Percentiles rank a stretch among this genome's conserved stretches.
These are phyloP conservation scores for Bruguiera sexangula DNA, from an alignment of 345 rosid species.

Conservation along the genomic window DNA sequence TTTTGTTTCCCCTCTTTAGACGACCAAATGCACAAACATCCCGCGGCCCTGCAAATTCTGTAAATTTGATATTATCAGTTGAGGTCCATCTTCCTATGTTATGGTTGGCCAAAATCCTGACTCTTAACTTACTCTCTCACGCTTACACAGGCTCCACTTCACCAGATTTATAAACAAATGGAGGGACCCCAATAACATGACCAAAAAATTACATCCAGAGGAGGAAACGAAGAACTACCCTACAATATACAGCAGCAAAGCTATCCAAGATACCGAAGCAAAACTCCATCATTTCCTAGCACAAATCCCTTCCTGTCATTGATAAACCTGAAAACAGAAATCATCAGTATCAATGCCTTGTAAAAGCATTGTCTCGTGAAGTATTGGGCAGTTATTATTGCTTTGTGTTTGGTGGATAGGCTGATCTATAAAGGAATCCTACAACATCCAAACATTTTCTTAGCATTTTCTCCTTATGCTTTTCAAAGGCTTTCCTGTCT, in stretches of 20 bases:
- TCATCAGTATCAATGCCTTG: conserved; percentile 1
- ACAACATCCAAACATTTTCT: no score
- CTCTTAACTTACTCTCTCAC: neutral
- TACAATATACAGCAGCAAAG: conserved; percentile 18
- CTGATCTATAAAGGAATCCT: no score
- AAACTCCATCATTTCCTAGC: conserved; percentile 84
- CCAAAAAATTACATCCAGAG: conserved; percentile 16
- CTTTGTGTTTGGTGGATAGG: no score
- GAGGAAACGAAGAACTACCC: conserved; percentile 10
- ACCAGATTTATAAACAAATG: neutral
- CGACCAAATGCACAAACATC: neutral
- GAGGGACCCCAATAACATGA: neutral
- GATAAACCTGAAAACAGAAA: conserved; percentile 56
- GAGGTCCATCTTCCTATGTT: no score
- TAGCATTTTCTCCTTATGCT: no score
- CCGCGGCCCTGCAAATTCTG: neutral
- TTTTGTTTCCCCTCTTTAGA: neutral
- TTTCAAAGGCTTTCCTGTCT: neutral
- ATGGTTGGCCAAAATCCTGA: neutral
- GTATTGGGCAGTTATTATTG: neutral
- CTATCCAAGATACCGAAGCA: conserved; percentile 90
- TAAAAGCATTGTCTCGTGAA: neutral
- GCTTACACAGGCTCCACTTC: no score
- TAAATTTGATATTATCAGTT: neutral
- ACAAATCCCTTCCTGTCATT: conserved; percentile 79